Conservation (phyloP, 2,329 filamentous ascomycete genomes). For the Stemphylium vesicarium region DNA sequence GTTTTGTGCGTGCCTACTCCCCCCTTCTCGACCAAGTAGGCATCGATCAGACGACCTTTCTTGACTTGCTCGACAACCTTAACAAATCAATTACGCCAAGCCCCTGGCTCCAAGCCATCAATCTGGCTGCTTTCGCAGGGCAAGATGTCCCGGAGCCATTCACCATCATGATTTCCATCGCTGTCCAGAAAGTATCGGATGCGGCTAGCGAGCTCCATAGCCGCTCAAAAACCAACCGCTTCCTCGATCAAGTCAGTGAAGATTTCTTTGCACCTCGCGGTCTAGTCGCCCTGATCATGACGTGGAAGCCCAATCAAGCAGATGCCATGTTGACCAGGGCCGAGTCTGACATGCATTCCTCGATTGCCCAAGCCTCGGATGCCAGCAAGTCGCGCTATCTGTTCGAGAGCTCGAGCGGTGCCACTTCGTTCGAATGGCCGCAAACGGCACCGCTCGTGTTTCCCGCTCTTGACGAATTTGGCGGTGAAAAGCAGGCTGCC, state of each 20-base stretch:
- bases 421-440: constrained; percentile 39
- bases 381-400: neutral
- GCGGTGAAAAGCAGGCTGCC: constrained; percentile 26
- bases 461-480: constrained; percentile 40
- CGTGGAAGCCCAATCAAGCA: constrained; percentile 53
- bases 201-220: constrained; percentile 32
- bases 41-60: constrained; percentile 56
- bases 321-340: constrained; percentile 18
- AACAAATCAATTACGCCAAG: constrained; percentile 52
- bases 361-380: constrained; percentile 1
- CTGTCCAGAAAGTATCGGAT: constrained; percentile 48
- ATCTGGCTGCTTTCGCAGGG: constrained; percentile 41
- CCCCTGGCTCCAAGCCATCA: constrained; percentile 24
- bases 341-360: constrained; percentile 4
- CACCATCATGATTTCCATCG: constrained; percentile 47
- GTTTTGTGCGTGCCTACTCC: constrained; percentile 61
- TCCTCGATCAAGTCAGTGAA: constrained; percentile 62
- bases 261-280: constrained; percentile 64
- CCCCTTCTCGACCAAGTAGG: constrained; percentile 54
- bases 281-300: constrained; percentile 62
- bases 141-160: constrained; percentile 11
- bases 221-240: constrained; percentile 55
- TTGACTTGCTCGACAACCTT: constrained; percentile 57
- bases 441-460: constrained; percentile 50
- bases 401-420: constrained; percentile 7